phyloP scores from a whole-genome alignment of 208 protist species.

The Trypanosoma vivax region DNA sequence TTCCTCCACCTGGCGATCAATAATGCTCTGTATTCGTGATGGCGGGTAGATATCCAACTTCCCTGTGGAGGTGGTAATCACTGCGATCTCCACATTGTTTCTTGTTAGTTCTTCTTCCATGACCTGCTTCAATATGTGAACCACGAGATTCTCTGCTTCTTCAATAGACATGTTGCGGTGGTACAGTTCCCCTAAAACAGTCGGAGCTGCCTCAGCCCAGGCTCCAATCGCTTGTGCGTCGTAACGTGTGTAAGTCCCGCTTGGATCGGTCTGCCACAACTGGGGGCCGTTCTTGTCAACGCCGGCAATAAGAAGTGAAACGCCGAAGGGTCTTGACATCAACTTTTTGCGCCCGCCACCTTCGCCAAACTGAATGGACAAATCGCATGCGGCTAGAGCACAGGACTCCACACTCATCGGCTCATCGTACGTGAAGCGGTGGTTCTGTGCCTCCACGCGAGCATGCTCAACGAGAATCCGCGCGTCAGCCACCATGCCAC shows the following conservation, averaged over 20 bases:
- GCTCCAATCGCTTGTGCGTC: constrained; percentile 98
- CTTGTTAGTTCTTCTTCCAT: constrained; percentile 98
- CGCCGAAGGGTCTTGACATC: constrained; percentile 97
- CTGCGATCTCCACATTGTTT: constrained; percentile 96
- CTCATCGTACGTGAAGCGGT: constrained; percentile 99
- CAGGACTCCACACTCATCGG: constrained; percentile 95
- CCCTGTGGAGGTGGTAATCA: constrained; percentile 64
- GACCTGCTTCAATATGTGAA: constrained; percentile 97
- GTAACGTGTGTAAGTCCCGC: constrained; percentile 95
- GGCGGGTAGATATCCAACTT: constrained; percentile 89
- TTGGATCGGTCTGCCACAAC: constrained; percentile 97
- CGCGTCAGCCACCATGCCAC: constrained; percentile 98
- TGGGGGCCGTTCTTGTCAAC: constrained; percentile 96
- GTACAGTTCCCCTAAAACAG: constrained; percentile 96
- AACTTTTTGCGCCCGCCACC: constrained; percentile 78
- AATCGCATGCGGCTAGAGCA: constrained; percentile 97
- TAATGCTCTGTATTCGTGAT: constrained; percentile 87
- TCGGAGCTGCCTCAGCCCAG: constrained; percentile 97
- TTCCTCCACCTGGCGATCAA: constrained; percentile 55
- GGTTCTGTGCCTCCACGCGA: constrained; percentile 98
- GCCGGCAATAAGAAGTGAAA: constrained; percentile 98
- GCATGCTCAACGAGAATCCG: constrained; percentile 98
- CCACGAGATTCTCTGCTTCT: constrained; percentile 94
- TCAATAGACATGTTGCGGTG: constrained; percentile 94
- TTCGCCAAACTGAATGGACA: constrained; percentile 97